These are phyloP conservation scores for Sungouiella blattae DNA, from an alignment of 805 yeast species.

Conservation along the genomic window DNA sequence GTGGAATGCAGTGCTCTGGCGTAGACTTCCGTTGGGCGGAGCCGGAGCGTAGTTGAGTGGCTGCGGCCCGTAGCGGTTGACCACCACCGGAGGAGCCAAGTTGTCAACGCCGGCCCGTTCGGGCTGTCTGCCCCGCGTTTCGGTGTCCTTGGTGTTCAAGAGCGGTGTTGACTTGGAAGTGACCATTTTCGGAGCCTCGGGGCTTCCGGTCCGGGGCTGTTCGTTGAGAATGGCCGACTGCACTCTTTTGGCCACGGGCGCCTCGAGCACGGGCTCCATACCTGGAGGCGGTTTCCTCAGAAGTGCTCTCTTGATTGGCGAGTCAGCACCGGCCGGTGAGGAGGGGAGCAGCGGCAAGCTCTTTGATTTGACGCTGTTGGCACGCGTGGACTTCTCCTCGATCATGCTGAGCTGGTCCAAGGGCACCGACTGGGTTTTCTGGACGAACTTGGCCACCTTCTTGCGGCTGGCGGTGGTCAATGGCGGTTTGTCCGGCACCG, in stretches of 20 bases:
- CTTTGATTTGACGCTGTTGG: slow-evolving; percentile 24
- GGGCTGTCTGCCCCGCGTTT: not conserved
- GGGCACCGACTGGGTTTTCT: slow-evolving; percentile 18
- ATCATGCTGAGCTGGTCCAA: slow-evolving; percentile 41
- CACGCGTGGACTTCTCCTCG: slow-evolving; percentile 35
- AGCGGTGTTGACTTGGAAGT: not conserved
- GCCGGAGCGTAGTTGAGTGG: not conserved
- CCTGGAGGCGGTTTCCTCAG: not conserved
- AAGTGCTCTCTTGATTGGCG: not conserved
- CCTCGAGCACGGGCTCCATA: not conserved
- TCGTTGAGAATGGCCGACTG: too few species aligned
- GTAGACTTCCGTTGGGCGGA: not conserved
- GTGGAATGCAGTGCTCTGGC: slow-evolving; percentile 8
- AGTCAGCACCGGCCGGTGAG: not conserved
- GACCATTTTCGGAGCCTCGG: not conserved
- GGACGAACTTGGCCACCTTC: slow-evolving; percentile 22
- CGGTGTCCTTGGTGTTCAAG: not conserved
- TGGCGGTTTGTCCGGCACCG: slow-evolving; percentile 20
- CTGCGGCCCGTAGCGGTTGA: not conserved
- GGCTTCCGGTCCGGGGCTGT: too few species aligned
- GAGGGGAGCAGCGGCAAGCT: slow-evolving; percentile 2
- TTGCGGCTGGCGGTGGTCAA: slow-evolving; percentile 22
- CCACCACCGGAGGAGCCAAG: not conserved
- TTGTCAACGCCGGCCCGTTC: not conserved
- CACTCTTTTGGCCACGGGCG: not conserved